A percentile compares a stretch with the other conserved stretches of the same genome.
Conservation (phyloP, 2,329 filamentous ascomycete species). For the Aureobasidium vineae region DNA sequence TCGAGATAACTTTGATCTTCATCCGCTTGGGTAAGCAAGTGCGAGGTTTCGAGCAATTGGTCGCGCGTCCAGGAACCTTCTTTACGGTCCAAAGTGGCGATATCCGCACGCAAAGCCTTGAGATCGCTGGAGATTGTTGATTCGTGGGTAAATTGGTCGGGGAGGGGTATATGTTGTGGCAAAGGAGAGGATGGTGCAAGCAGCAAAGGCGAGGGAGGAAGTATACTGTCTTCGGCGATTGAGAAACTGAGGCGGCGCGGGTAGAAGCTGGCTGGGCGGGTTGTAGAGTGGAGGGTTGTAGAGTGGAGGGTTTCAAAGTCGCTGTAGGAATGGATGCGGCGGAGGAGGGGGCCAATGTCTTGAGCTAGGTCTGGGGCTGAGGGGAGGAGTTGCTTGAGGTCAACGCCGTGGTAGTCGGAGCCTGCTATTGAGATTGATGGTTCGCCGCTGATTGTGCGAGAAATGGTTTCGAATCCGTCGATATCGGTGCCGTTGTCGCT, state of each 20-base stretch:
- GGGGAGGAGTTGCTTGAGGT: constrained; percentile 56
- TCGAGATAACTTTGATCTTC: constrained; percentile 65
- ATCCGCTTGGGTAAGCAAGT: constrained; percentile 61
- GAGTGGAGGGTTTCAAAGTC: constrained; percentile 30
- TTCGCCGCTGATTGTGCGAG: constrained; percentile 13
- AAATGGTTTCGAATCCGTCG: background rate
- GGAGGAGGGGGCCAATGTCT: constrained; percentile 52
- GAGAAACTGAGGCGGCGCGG: constrained; percentile 73
- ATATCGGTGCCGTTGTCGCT: background rate
- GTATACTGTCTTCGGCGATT: constrained; percentile 69
- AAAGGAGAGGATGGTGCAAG: background rate
- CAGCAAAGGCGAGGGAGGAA: constrained; percentile 39
- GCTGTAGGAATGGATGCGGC: constrained; percentile 57
- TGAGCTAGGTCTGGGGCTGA: constrained; percentile 50
- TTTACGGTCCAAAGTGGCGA: constrained; percentile 53
- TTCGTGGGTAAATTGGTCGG: constrained; percentile 21
- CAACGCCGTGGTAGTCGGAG: constrained; percentile 59
- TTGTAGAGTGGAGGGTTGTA: too few species aligned
- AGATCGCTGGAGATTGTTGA: constrained; percentile 16
- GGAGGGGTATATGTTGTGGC: background rate
- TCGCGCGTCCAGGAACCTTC: constrained; percentile 61
- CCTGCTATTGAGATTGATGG: constrained; percentile 52
- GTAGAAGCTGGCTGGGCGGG: constrained; percentile 57
- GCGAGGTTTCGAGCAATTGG: constrained; percentile 57
- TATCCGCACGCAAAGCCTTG: constrained; percentile 50